Evolutionary conservation across 257 asterid genomes (phyloP).

Genomic region (Ehretia macrophylla): DNA sequence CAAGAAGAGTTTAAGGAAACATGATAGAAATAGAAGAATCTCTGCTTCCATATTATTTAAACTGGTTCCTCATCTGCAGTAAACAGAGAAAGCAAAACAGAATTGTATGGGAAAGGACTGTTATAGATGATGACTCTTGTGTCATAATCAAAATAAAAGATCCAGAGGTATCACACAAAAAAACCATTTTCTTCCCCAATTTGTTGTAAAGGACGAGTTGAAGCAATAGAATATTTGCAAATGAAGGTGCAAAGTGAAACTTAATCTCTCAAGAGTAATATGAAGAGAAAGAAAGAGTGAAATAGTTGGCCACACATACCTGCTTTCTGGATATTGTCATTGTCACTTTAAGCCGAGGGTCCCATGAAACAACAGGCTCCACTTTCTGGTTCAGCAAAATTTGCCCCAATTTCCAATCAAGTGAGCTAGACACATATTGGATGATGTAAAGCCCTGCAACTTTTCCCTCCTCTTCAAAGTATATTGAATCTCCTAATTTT

Average conservation of each 20-base stretch:
- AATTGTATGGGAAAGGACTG: not conserved
- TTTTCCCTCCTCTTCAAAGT: constrained; percentile 70
- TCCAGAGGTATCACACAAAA: not conserved
- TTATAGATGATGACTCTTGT: too few relatives aligned
- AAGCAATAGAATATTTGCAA: not conserved
- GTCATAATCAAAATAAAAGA: not conserved
- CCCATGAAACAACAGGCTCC: constrained; percentile 60
- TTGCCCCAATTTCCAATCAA: constrained; percentile 57
- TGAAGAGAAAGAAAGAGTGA: not conserved
- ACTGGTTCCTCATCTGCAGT: not conserved
- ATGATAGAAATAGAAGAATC: too few relatives aligned
- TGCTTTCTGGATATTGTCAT: constrained; percentile 36
- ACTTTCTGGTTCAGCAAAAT: constrained; percentile 43
- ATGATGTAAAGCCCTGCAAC: constrained; percentile 58
- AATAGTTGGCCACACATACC: constrained; percentile 21
- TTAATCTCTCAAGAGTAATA: not conserved
- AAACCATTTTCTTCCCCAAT: too few relatives aligned
- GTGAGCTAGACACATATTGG: constrained; percentile 74
- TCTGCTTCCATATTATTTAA: too few relatives aligned
- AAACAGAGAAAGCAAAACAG: too few relatives aligned
- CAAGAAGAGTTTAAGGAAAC: too few relatives aligned
- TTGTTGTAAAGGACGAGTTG: too few relatives aligned
- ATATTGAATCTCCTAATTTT: constrained; percentile 88
- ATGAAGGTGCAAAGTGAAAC: too few relatives aligned
- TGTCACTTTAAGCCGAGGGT: constrained; percentile 45